These are phyloP conservation scores for Aaosphaeria pasadenensis DNA, from an alignment of 2,329 filamentous ascomycete genomes.

Conservation along the genomic window DNA sequence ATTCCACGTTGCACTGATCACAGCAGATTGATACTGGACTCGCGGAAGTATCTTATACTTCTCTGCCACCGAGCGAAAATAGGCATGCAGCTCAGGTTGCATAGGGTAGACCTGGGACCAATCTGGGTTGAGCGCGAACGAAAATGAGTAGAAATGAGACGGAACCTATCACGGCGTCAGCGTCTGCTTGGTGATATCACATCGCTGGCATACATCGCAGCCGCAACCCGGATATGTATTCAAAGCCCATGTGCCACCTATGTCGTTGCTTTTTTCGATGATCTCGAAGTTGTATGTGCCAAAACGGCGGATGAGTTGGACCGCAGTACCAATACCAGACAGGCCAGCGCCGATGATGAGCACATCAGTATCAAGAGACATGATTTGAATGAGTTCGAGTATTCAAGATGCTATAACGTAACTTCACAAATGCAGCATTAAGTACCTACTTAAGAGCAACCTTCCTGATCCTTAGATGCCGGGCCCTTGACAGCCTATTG, in stretches of 20 bases:
- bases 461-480: no score
- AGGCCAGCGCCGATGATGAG: conserved; percentile 52
- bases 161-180: conserved; percentile 15
- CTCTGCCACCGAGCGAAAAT: conserved; percentile 43
- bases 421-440: no score
- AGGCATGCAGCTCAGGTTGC: conserved; percentile 54
- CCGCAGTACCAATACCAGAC: conserved; percentile 46
- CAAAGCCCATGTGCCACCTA: conserved; percentile 31
- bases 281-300: conserved; percentile 41
- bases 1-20: conserved; percentile 45
- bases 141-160: conserved; percentile 60
- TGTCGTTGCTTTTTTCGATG: conserved; percentile 43
- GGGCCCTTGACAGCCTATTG: no score
- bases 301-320: conserved; percentile 43
- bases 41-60: conserved; percentile 38
- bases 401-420: no score
- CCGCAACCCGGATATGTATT: conserved; percentile 35
- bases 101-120: conserved; percentile 59
- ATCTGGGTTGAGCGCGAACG: conserved; percentile 57
- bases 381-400: conserved; percentile 1
- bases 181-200: not conserved
- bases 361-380: conserved; percentile 44
- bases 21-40: conserved; percentile 44
- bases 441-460: no score
- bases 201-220: conserved; percentile 20